These are phyloP conservation scores for Eragrostis curvula DNA, from an alignment of 176 grass and related monocot genomes.

Conservation along the genomic window DNA sequence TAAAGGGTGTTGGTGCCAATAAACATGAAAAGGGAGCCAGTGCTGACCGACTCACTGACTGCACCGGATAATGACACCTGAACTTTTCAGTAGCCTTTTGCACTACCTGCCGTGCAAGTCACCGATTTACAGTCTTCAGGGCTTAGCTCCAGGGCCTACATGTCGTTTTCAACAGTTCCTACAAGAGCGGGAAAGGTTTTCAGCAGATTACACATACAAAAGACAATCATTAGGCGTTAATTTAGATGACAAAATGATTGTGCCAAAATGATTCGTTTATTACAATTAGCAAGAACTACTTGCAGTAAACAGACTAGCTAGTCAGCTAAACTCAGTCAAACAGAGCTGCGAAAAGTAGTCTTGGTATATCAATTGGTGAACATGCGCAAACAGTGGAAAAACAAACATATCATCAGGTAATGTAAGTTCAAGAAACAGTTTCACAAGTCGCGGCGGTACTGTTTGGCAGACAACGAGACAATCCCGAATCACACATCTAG, in stretches of 20 bases:
- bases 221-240: neutral
- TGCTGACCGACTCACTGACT: conserved; percentile 4
- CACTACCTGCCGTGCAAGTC: neutral
- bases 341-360: neutral
- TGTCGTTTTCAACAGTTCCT: neutral
- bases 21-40: neutral
- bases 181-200: neutral
- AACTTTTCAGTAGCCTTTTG: conserved; percentile 12
- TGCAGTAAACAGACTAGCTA: too few species aligned
- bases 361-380: neutral
- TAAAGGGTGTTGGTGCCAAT: neutral
- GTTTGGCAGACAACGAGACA: neutral
- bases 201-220: neutral
- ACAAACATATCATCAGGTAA: neutral
- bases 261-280: neutral
- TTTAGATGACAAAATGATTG: neutral
- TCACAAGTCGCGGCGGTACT: neutral
- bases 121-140: neutral
- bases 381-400: neutral
- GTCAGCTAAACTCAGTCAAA: too few species aligned
- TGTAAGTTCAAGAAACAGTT: neutral
- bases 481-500: neutral
- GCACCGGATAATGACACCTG: conserved; percentile 5
- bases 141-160: neutral
- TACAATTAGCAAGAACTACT: neutral